phyloP scores from a whole-genome alignment of 257 asterid genomes.

The Jacaranda mimosifolia region DNA sequence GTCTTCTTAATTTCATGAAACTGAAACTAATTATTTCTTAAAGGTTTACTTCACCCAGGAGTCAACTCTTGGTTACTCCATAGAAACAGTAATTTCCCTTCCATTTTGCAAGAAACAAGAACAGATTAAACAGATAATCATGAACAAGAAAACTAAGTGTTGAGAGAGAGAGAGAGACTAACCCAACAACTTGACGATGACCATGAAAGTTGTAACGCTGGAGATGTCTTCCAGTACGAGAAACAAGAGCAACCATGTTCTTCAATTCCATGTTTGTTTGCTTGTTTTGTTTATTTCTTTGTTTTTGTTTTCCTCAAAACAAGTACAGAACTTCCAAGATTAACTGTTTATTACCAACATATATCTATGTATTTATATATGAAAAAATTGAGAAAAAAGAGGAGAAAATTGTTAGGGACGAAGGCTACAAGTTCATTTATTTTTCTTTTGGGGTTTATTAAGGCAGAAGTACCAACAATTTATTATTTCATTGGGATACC shows the following conservation, averaged over 20 bases:
- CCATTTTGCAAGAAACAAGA: background rate
- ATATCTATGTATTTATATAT: background rate
- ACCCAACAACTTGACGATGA: slow-evolving; percentile 96
- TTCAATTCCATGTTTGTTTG: slow-evolving; percentile 54
- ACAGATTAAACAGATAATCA: background rate
- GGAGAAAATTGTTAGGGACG: slow-evolving; percentile 9
- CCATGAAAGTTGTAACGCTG: slow-evolving; percentile 79
- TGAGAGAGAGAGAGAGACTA: slow-evolving; percentile 19
- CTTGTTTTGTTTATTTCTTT: background rate
- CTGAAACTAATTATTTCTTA: background rate
- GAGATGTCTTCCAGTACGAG: slow-evolving; percentile 85
- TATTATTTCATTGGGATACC: slow-evolving; percentile 17
- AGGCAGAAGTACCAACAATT: no score
- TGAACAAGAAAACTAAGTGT: background rate
- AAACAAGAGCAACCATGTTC: slow-evolving; percentile 72
- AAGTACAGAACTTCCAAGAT: background rate
- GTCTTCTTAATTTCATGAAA: slow-evolving; percentile 9
- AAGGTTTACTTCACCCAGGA: background rate
- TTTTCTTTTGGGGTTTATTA: slow-evolving; percentile 31
- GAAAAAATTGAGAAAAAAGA: background rate
- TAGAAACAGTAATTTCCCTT: background rate
- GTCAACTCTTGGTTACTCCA: slow-evolving; percentile 18
- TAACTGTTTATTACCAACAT: slow-evolving; percentile 14
- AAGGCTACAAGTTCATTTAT: slow-evolving; percentile 10
- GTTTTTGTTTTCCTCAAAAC: background rate